Evolutionary conservation across 2,329 filamentous ascomycete species (phyloP), one percentile per base, ranked within the genome.

Genomic region (Sporothrix protearum): DNA sequence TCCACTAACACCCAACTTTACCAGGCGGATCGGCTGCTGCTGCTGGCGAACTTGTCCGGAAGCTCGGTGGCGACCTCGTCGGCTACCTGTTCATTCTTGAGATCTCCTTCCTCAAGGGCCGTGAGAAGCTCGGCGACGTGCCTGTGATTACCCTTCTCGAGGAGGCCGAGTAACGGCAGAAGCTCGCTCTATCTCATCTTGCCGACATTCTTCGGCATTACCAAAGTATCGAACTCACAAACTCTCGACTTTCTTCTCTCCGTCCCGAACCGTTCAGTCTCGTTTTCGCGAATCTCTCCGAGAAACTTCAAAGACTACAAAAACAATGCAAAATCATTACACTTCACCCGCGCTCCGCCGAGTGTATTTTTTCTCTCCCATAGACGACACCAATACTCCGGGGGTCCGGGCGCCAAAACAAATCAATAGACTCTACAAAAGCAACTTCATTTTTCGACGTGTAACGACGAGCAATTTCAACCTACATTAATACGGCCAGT

Each of bases 31-130:
- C 94, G 75, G 96, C 96, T 71, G 88, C 89, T 75, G 96, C 95
- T 73, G 95, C 94, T 25, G 94, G 92, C 75, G 88, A 92, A 74
- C 91, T 99, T 73, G 92, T 98, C 77, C 86, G 90, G 80, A 89
- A 96, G 82, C 88, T 96, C 75, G 93, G 94, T 76, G 96, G 94
- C 75, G 85, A 88, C n/a, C 85, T 98, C 63, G 82, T 97, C 72
- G 95, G 93, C 77, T 98, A 92, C 83, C 84, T 97, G 74, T 99
- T 99, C 85, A 92, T 99, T 78, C 92, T 98, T 80, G 95, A 98
- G 82, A 91, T 99, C 75, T 91, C 94, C 77, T 95, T 96, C 82
- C 89, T 99, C 76, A 93, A 97, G 80, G 96, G 96, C 76, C 89
- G 93, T 77, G 91, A 94, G 74, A 96, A 97, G 87, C 91, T 99